Evolutionary conservation across 192 early-diverging fungal species (phyloP).

Genomic region (Oehlia diaphana): DNA sequence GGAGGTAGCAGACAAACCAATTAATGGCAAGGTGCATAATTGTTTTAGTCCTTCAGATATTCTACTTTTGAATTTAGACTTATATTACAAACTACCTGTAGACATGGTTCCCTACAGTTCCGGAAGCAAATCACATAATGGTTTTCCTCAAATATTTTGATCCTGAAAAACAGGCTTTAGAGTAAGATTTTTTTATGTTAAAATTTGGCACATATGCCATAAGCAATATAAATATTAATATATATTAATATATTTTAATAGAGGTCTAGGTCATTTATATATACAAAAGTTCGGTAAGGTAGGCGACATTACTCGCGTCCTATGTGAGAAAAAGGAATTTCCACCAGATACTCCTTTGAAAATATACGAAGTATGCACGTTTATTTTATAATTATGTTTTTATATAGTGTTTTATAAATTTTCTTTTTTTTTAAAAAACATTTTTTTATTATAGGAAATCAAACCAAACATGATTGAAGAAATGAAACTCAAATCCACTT

Average conservation of each 20-base stretch:
- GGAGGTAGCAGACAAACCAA: slow-evolving; percentile 36
- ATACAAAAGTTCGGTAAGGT: slow-evolving; percentile 54
- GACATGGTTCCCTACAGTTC: not conserved
- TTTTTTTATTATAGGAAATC: slow-evolving; percentile 65
- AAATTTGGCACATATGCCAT: not conserved
- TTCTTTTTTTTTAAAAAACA: not conserved
- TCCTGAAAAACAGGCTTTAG: slow-evolving; percentile 55
- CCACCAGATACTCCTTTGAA: slow-evolving; percentile 57
- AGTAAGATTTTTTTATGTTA: slow-evolving; percentile 42
- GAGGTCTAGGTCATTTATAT: slow-evolving; percentile 59
- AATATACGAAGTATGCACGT: slow-evolving; percentile 60
- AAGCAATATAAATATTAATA: not conserved
- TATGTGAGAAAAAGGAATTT: slow-evolving; percentile 58
- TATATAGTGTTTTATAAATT: not conserved
- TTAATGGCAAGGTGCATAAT: slow-evolving; percentile 35
- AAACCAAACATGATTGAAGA: slow-evolving; percentile 90
- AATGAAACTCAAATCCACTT: slow-evolving; percentile 65
- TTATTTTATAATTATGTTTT: not conserved
- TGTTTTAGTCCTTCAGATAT: slow-evolving; percentile 16
- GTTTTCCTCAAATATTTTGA: slow-evolving; percentile 90
- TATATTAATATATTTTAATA: slow-evolving; percentile 1
- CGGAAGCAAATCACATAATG: slow-evolving; percentile 46
- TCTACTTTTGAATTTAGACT: not conserved
- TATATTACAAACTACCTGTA: not conserved
- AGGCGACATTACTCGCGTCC: slow-evolving; percentile 54